Evolutionary conservation across 257 asterid species (phyloP).

Genomic region (Craterostigma plantagineum): DNA sequence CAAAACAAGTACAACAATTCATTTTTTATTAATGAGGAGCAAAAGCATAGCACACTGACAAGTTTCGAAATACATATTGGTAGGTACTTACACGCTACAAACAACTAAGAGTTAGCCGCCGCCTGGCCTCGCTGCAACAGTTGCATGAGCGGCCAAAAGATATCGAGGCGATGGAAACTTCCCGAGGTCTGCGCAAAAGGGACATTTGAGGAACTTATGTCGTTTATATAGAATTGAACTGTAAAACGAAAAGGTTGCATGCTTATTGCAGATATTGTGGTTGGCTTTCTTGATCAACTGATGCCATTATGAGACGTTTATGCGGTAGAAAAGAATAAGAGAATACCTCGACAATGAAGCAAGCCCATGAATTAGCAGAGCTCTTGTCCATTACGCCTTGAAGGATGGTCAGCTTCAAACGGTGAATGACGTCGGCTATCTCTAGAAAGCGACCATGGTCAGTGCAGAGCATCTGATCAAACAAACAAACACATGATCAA

Average conservation of each 20-base stretch:
- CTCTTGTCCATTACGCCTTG: slow-evolving; percentile 56
- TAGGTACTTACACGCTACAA: too few species aligned
- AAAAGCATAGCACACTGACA: too few species aligned
- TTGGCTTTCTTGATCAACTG: too few species aligned
- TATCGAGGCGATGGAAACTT: slow-evolving; percentile 73
- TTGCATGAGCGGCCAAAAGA: slow-evolving; percentile 95
- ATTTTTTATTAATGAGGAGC: too few species aligned
- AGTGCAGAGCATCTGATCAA: slow-evolving; percentile 48
- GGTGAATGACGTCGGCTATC: slow-evolving; percentile 66
- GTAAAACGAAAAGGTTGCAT: too few species aligned
- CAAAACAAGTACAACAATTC: too few species aligned
- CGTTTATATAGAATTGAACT: too few species aligned
- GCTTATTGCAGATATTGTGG: too few species aligned
- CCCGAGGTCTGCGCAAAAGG: slow-evolving; percentile 39
- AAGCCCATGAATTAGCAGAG: slow-evolving; percentile 44
- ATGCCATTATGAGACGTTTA: too few species aligned
- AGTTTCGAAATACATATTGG: too few species aligned
- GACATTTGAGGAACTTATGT: background rate
- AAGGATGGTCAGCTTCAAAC: slow-evolving; percentile 46
- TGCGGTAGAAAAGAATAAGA: too few species aligned
- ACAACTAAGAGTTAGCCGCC: slow-evolving; percentile 6
- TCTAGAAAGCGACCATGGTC: slow-evolving; percentile 66
- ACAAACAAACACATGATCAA: background rate
- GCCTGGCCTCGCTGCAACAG: slow-evolving; percentile 35
- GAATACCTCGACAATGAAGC: slow-evolving; percentile 72